Percentiles rank a stretch among this genome's conserved stretches.
Conservation (phyloP, 768 basidiomycete genomes). For the Paxillus ammoniavirescens region DNA sequence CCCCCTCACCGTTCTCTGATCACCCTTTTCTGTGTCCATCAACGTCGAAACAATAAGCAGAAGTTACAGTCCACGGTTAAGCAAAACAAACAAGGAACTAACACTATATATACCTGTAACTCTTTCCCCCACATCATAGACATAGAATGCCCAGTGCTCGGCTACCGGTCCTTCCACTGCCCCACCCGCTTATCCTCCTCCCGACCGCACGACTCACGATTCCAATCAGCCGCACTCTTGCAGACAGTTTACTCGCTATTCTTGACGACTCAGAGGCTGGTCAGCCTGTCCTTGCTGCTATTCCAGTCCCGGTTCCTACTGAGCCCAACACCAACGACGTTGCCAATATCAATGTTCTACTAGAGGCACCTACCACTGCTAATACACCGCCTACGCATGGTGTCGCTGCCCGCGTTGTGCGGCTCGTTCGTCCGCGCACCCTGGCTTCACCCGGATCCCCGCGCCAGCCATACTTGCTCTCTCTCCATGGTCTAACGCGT, state of each 20-base stretch:
- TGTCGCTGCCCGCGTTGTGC: slow-evolving; percentile 67
- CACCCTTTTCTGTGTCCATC: not conserved
- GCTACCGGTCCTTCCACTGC: slow-evolving; percentile 68
- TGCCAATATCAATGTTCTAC: not conserved
- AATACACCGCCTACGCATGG: slow-evolving; percentile 52
- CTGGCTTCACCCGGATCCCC: slow-evolving; percentile 23
- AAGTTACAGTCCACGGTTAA: not conserved
- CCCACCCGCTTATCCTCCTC: slow-evolving; percentile 70
- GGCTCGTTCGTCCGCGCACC: slow-evolving; percentile 64
- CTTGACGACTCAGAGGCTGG: slow-evolving; percentile 63
- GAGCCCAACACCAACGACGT: slow-evolving; percentile 17
- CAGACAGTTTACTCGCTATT: slow-evolving; percentile 63
- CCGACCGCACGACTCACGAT: slow-evolving; percentile 71
- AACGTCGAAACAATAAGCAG: not conserved
- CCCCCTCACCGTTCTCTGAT: not conserved
- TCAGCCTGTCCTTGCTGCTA: slow-evolving; percentile 67
- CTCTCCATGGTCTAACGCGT: slow-evolving; percentile 70
- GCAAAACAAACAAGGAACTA: not conserved
- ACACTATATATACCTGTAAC: too few species aligned
- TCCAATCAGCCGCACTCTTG: slow-evolving; percentile 59
- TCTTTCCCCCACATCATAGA: not conserved
- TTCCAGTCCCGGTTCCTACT: slow-evolving; percentile 44
- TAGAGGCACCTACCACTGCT: not conserved
- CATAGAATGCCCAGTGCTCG: slow-evolving; percentile 32
- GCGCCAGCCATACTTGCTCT: slow-evolving; percentile 63